phyloP scores from a whole-genome alignment of 169 alveolate species.

The Theileria parva region DNA sequence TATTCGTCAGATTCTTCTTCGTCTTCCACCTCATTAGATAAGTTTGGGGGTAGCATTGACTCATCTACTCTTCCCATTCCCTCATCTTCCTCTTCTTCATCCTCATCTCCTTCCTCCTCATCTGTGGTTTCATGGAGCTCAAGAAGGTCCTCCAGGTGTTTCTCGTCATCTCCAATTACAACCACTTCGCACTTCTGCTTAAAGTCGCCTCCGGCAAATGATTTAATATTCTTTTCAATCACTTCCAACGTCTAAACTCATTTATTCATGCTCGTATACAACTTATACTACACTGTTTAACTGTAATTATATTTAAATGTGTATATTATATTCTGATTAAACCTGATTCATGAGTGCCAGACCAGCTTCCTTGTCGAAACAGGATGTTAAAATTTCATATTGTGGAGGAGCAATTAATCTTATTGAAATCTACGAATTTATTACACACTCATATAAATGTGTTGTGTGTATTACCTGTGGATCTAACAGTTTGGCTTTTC shows the following conservation, averaged over 20 bases:
- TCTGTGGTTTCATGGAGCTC: conserved; percentile 78
- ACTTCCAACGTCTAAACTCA: conserved; percentile 70
- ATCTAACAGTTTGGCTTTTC: conserved; percentile 73
- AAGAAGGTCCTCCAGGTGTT: conserved; percentile 79
- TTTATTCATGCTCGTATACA: conserved; percentile 70
- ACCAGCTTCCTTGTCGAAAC: conserved; percentile 88
- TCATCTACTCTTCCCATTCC: conserved; percentile 85
- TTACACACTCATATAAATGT: neutral
- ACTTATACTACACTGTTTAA: conserved; percentile 11
- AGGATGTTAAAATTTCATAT: conserved; percentile 86
- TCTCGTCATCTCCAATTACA: conserved; percentile 88
- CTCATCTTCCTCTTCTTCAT: conserved; percentile 85
- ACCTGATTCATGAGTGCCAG: conserved; percentile 37
- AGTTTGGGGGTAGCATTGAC: conserved; percentile 77
- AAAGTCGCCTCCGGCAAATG: conserved; percentile 88
- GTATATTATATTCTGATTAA: neutral
- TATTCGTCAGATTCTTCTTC: conserved; percentile 9
- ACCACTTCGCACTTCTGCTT: conserved; percentile 84
- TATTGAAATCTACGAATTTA: conserved; percentile 71
- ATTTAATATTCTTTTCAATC: conserved; percentile 80
- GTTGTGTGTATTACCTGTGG: conserved; percentile 21
- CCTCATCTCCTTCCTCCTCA: conserved; percentile 76
- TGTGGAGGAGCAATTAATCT: conserved; percentile 91
- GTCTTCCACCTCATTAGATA: conserved; percentile 76
- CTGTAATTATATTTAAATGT: neutral